Percentiles rank a stretch among this genome's conserved stretches.
Conservation (phyloP, 2,329 filamentous ascomycete genomes). For the Aspergillus sp. region DNA sequence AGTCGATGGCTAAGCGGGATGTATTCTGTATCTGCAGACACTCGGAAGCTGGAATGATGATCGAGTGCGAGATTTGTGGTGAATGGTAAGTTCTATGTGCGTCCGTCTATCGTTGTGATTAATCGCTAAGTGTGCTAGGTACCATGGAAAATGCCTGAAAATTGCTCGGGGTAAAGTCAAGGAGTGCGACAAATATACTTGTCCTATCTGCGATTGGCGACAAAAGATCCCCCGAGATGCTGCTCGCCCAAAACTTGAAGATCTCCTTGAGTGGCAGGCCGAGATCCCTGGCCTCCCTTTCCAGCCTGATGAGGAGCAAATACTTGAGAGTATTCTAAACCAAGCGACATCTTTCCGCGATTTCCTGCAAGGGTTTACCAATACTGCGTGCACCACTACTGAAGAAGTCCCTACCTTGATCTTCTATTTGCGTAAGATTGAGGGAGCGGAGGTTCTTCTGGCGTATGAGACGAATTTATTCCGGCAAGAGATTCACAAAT, state of each 20-base stretch:
- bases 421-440: slow-evolving; percentile 95
- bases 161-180: slow-evolving; percentile 97
- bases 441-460: slow-evolving; percentile 90
- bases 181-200: slow-evolving; percentile 97
- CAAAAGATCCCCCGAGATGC: slow-evolving; percentile 96
- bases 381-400: slow-evolving; percentile 74
- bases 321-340: slow-evolving; percentile 80
- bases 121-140: slow-evolving; percentile 57
- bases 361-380: slow-evolving; percentile 77
- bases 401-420: slow-evolving; percentile 87
- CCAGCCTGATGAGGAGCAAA: slow-evolving; percentile 90
- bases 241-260: slow-evolving; percentile 89
- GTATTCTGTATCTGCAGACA: slow-evolving; percentile 97
- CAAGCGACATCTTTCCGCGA: slow-evolving; percentile 81
- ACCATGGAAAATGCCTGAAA: slow-evolving; percentile 97
- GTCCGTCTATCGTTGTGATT: neutral
- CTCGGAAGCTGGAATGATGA: slow-evolving; percentile 97
- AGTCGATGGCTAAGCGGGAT: slow-evolving; percentile 61
- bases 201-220: slow-evolving; percentile 95
- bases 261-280: slow-evolving; percentile 78
- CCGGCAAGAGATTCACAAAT: slow-evolving; percentile 90
- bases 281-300: slow-evolving; percentile 82
- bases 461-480: slow-evolving; percentile 97
- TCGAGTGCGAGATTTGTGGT: slow-evolving; percentile 96
- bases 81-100: slow-evolving; percentile 70